Base-by-base conservation (phyloP, 257 asterid genomes). In the Datura wrightii region DNA sequence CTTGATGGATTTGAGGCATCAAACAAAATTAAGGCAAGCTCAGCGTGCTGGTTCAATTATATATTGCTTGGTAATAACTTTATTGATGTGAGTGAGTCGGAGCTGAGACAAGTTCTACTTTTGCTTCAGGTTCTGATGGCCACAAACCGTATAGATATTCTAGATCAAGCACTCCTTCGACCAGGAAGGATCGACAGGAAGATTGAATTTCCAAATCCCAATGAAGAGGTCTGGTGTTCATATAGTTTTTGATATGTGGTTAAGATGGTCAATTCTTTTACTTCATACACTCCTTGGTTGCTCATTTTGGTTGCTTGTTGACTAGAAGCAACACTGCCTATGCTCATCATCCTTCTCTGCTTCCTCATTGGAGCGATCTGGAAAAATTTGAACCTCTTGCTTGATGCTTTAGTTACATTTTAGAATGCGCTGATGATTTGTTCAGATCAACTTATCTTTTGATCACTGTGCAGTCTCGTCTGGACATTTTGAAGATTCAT, bases 1-100 rank as follows among this genome's bases (percentile, higher is more conserved):
- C 97, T 95, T 58, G 99, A 95, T 89, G 99, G 99, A 41, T 95
- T 95, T 88, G 99, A 95, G 88, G 98, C 98, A 59, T 95, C 99
- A 60, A 95, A 95, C 83, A 95, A 94, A 91, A 95, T 94, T 19
- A 95, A 95, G 80, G 99, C 92, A 79, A 52, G 58, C 79, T n/a
- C 55, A 10, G 41, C 19, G 0, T 10, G 16, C 80, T 19, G n/a
- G 14, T 19, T 48, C 42, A 19, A 34, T 72, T 72, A 15, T 62
- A 31, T 62, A 10, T 31, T 62, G 69, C 39, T 62, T 62, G 69
- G 41, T 15, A 19, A 5, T 4, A 62, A 62, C 70, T 62, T 62
- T 62, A 24, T 31, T 62, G 16, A 62, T 62, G 41, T 62, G 70
- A 31, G 41, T 62, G 69, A 15, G 41, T 62, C 24, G 41, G 16